Base-by-base conservation (phyloP, 345 rosid genomes). In the Clarkia xantiana region DNA sequence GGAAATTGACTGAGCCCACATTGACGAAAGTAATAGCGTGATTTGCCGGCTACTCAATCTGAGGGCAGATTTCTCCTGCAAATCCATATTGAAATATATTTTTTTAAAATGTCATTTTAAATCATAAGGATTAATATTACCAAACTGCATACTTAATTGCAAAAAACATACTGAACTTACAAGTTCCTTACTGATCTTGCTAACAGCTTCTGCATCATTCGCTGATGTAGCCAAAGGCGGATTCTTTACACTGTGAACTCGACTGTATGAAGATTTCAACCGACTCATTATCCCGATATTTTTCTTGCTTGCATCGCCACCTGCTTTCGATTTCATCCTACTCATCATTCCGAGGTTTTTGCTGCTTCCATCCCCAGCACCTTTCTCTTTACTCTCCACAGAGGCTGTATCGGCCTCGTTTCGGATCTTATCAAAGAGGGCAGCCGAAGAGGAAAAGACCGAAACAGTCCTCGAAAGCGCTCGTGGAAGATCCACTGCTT, bases 371-470 rank as follows among this genome's bases (percentile, higher is more conserved):
- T 76, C 82, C 45, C 62, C 79, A 47, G 62, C 82, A 53, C 44
- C 18, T 29, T 55, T 57, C 48, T 55, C 70, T 22, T 59, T 62
- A 55, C 61, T 59, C 40, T 72, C 80, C 58, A 56, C 70, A 52
- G 43, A 54, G 60, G 45, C 49, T 23, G 20, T 44, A 29, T 29
- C 36, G 36, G 36, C 36, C 36, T 29, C 36, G 44, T 63, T 78
- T 71, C 61, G 74, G 51, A 84, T 67, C 86, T 91, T 87, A 68
- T 91, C 87, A 58, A 87, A 91, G 55, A 91, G 87, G 57, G 99
- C 99, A 61, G 96, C 95, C n/a, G 96, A 91, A 43, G 99, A 91
- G 70, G 99, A 91, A 71, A 91, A 91, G 57, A 78, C 98, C 39
- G 94, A 91, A 14, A 86, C 96, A 17, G 88, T 80, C 77, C 96